Evolutionary conservation across 441 rosid genomes (phyloP), one percentile per base, ranked within the genome.

Genomic region (Erysimum pusillum): DNA sequence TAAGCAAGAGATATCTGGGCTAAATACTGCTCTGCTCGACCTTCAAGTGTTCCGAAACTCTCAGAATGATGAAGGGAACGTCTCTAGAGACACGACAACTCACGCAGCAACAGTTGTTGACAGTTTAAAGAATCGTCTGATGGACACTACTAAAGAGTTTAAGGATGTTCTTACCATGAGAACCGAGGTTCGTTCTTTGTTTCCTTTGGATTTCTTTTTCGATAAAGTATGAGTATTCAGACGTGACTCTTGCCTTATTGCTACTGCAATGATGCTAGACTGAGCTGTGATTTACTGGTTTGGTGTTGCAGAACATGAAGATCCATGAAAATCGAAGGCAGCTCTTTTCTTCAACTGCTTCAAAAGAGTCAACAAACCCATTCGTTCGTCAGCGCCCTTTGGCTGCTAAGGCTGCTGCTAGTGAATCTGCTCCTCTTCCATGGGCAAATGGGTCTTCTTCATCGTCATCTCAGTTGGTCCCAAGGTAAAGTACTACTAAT

Each of bases 381-480:
- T 95, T 95, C 45, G 91, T 93, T 64, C 92, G 97, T 58, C 98
- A 91, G 71, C 98, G 94, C 41, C 97, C 97, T 69, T 87, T 95
- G 49, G 92, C 97, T 76, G 65, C 94, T 48, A 88, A 83, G 83
- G 44, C 90, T 76, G 72, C 87, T 69, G 74, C 83, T 61, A 82
- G 64, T 81, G 86, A 84, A 78, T 81, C 96, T 65, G 71, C 84
- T 15, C 86, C 86, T 66, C 85, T 85, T 77, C 97, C 97, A 57
- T 93, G 97, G 98, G 93, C 91, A 69, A 90, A 85, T 84, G 92
- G 87, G 73, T 80, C 94, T 15, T 70, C 90, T 13, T 85, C 96
- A 2, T 90, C 99, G 38, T 80, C 83, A 48, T 85, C 95, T 79
- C 92, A 84, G 74, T 75, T 79, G 60, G 84, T 86, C 80, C 79